A percentile compares a stretch with the other conserved stretches of the same genome.
Conservation (phyloP, 805 yeast genomes). For the Candida khao-thaluensis region DNA sequence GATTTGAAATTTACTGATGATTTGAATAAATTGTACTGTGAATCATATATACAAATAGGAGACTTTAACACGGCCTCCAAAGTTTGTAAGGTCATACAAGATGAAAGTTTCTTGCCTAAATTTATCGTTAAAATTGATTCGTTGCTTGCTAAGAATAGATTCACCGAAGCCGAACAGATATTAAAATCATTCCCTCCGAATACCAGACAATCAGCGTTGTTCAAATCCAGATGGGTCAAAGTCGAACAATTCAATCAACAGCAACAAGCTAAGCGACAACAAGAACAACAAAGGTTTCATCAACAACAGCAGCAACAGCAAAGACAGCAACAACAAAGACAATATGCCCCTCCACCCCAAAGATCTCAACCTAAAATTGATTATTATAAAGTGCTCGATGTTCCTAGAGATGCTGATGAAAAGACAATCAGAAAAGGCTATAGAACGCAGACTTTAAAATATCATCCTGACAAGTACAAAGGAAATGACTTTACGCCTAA, state of each 20-base stretch:
- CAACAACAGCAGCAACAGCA: conserved; percentile 48
- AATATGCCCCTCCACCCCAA: conserved; percentile 28
- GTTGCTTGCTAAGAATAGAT: conserved; percentile 33
- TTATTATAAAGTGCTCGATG: conserved; percentile 75
- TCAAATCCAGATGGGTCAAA: conserved; percentile 30
- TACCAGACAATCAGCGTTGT: conserved; percentile 40
- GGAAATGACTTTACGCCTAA: conserved; percentile 62
- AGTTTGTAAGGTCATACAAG: conserved; percentile 23
- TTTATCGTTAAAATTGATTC: conserved; percentile 33
- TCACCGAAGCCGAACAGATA: conserved; percentile 37
- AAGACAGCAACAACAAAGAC: conserved; percentile 41
- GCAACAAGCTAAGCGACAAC: conserved; percentile 34
- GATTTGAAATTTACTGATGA: conserved; percentile 25
- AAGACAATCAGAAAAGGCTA: conserved; percentile 78
- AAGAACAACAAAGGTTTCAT: conserved; percentile 38
- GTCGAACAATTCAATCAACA: conserved; percentile 32
- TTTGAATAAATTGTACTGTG: conserved; percentile 40
- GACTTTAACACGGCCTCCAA: conserved; percentile 22
- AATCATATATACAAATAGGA: conserved; percentile 31
- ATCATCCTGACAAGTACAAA: conserved; percentile 90
- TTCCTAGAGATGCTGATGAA: conserved; percentile 64
- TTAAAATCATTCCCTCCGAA: conserved; percentile 34
- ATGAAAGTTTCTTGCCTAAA: conserved; percentile 40
- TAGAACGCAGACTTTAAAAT: conserved; percentile 71
- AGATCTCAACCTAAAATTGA: conserved; percentile 48